Percentiles rank a stretch among this genome's conserved stretches.
Evolutionary conservation across 2,329 filamentous ascomycete genomes (phyloP).

Genomic region (Blumeria hordei): DNA sequence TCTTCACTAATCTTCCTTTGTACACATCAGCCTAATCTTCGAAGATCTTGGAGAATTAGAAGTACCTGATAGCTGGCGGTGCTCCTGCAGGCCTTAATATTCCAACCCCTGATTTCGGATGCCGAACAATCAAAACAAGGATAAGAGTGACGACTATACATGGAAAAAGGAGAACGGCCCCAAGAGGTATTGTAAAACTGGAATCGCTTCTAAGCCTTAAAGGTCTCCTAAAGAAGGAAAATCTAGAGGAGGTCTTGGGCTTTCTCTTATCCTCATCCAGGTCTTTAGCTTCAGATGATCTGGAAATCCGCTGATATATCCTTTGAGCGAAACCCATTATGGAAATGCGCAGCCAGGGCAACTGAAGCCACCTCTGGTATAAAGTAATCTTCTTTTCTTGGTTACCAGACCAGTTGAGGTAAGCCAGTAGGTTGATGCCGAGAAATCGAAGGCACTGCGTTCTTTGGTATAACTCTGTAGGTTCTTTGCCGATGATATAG

Average conservation of each 20-base stretch:
- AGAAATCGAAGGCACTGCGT: background rate
- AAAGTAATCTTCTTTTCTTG: too few species aligned
- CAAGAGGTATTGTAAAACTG: conserved; percentile 73
- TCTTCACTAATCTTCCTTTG: conserved; percentile 84
- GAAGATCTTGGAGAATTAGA: background rate
- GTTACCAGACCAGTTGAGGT: too few species aligned
- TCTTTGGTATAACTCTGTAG: too few species aligned
- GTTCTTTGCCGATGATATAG: too few species aligned
- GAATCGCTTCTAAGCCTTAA: conserved; percentile 81
- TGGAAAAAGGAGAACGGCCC: conserved; percentile 80
- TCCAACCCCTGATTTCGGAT: conserved; percentile 59
- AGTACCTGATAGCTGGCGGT: conserved; percentile 69
- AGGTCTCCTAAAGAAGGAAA: conserved; percentile 67
- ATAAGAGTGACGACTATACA: conserved; percentile 79
- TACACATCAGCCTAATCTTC: background rate
- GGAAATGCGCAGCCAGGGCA: conserved; percentile 2
- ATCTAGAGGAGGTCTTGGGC: conserved; percentile 22
- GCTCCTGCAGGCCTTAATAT: conserved; percentile 74
- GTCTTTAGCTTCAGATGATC: conserved; percentile 18
- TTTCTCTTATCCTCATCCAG: conserved; percentile 20
- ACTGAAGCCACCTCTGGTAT: too few species aligned
- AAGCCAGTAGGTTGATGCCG: background rate
- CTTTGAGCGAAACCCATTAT: conserved; percentile 28
- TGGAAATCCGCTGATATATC: conserved; percentile 25
- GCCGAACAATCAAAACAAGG: conserved; percentile 66